Percentiles rank a stretch among this genome's conserved stretches.
phyloP scores from a whole-genome alignment of 2,329 filamentous ascomycete species.

The Colletotrichum sp. region DNA sequence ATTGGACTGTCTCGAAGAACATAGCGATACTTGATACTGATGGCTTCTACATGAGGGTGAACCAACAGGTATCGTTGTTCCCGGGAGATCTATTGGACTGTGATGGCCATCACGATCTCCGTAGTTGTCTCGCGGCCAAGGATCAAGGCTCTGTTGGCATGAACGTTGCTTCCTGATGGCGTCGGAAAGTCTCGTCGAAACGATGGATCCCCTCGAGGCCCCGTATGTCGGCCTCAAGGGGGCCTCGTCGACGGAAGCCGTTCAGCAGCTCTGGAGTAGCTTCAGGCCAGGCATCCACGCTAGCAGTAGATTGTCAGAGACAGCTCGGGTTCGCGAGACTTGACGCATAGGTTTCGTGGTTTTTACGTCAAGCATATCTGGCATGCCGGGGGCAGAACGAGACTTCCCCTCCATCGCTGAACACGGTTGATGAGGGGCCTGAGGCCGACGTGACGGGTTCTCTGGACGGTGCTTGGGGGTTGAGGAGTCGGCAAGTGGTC shows the following conservation, averaged over 20 bases:
- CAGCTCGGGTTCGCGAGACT: background rate
- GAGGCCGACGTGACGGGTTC: rapidly evolving
- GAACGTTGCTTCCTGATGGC: background rate
- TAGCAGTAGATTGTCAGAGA: background rate
- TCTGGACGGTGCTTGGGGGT: background rate
- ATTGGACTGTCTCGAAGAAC: background rate
- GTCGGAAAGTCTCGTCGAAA: background rate
- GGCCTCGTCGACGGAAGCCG: background rate
- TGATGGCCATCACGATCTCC: background rate
- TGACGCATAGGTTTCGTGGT: background rate
- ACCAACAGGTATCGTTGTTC: background rate
- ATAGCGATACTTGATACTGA: background rate
- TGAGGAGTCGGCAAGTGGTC: background rate
- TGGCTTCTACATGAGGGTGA: background rate
- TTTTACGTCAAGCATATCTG: background rate
- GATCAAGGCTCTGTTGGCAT: background rate
- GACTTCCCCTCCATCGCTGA: background rate
- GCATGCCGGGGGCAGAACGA: rapidly evolving
- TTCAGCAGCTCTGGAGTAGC: background rate
- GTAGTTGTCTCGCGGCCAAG: background rate
- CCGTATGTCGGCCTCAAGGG: background rate
- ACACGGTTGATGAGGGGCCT: rapidly evolving
- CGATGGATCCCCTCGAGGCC: background rate
- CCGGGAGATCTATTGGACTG: background rate
- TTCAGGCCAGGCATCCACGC: background rate